Conservation (phyloP, 2,329 filamentous ascomycete genomes). For the Trichoderma sp. region DNA sequence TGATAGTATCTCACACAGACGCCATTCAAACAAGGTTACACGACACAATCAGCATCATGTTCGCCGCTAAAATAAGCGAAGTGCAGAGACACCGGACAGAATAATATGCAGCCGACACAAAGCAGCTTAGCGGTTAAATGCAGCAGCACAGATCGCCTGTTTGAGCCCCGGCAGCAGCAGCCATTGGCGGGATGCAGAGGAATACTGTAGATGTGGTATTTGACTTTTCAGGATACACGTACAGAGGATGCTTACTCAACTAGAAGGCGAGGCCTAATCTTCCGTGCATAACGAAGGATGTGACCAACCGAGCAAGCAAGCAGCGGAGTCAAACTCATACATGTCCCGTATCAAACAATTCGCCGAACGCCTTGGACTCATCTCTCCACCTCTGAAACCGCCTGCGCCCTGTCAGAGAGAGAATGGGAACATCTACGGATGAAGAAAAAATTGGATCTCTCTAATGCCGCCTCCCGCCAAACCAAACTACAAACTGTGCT, state of each 20-base stretch:
- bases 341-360: neutral
- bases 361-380: neutral
- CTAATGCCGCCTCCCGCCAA: conserved; percentile 12
- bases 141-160: neutral
- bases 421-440: neutral
- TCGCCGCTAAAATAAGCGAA: conserved; percentile 6
- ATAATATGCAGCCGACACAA: neutral
- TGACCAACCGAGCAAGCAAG: neutral
- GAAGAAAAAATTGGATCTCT: neutral
- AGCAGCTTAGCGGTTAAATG: neutral
- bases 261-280: neutral
- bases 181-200: neutral
- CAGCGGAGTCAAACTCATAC: neutral
- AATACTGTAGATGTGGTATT: too few species aligned
- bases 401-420: neutral
- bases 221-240: neutral
- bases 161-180: neutral
- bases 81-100: neutral
- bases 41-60: neutral
- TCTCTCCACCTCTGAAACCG: neutral
- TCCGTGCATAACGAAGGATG: neutral
- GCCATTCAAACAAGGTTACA: neutral
- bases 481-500: neutral
- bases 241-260: neutral
- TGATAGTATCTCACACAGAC: neutral